Evolutionary conservation across 2,329 filamentous ascomycete genomes (phyloP).

Genomic region (Scedosporium apiospermum): DNA sequence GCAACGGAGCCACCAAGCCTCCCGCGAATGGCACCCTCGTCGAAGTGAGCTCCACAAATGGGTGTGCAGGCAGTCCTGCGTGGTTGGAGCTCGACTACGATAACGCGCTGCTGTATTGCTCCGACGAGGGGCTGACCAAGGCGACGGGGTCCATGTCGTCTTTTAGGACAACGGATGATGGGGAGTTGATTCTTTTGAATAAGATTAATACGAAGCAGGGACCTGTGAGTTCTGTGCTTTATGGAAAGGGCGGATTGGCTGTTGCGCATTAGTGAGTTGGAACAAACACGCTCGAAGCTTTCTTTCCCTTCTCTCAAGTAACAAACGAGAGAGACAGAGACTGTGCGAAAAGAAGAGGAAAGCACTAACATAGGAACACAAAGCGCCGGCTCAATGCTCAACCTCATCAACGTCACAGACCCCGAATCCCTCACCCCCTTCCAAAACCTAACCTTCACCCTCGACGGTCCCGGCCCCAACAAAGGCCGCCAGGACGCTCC

Average conservation of each 20-base stretch:
- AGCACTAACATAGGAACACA: background rate
- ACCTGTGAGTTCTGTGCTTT: slow-evolving; percentile 32
- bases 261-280: slow-evolving; percentile 35
- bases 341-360: background rate
- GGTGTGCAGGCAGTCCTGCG: slow-evolving; percentile 44
- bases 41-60: slow-evolving; percentile 29
- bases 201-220: slow-evolving; percentile 25
- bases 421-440: slow-evolving; percentile 24
- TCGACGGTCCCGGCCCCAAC: slow-evolving; percentile 26
- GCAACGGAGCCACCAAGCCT: slow-evolving; percentile 5
- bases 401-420: slow-evolving; percentile 33
- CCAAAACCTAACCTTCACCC: slow-evolving; percentile 28
- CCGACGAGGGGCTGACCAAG: slow-evolving; percentile 44
- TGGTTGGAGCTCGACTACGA: slow-evolving; percentile 49
- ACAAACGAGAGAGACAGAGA: background rate
- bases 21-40: slow-evolving; percentile 24
- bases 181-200: slow-evolving; percentile 27
- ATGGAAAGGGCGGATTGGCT: slow-evolving; percentile 23
- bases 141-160: slow-evolving; percentile 39
- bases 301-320: background rate
- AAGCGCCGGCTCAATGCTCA: slow-evolving; percentile 31
- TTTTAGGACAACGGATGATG: slow-evolving; percentile 26
- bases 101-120: slow-evolving; percentile 44
- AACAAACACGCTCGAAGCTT: background rate
- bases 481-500: slow-evolving; percentile 43